A percentile compares a stretch with the other conserved stretches of the same genome.
phyloP scores from a whole-genome alignment of 2,329 filamentous ascomycete genomes.

The Pezicula neosporulosa region DNA sequence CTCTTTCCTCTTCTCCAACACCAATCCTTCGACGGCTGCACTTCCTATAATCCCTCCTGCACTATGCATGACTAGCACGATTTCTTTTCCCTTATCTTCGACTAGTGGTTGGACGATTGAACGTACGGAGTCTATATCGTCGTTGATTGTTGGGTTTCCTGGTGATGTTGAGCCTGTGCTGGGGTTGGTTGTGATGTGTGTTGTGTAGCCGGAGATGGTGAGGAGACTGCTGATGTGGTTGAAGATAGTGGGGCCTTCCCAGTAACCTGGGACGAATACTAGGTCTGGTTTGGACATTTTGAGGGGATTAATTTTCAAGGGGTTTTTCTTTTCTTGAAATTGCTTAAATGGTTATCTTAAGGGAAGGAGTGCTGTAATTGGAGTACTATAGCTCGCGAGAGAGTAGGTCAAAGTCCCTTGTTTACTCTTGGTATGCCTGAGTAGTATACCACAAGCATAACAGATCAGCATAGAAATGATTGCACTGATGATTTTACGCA shows the following conservation, averaged over 20 bases:
- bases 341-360: too few species aligned
- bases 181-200: slow-evolving; percentile 3
- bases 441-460: too few species aligned
- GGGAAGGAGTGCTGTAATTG: too few species aligned
- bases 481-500: too few species aligned
- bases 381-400: too few species aligned
- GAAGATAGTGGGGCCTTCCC: slow-evolving; percentile 20
- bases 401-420: too few species aligned
- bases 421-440: too few species aligned
- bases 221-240: slow-evolving; percentile 7
- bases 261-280: slow-evolving; percentile 22
- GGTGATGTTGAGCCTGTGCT: slow-evolving; percentile 19
- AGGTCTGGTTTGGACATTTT: slow-evolving; percentile 10
- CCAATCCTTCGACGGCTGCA: slow-evolving; percentile 18
- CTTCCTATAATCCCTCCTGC: slow-evolving; percentile 19
- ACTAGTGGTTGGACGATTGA: slow-evolving; percentile 11
- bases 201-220: slow-evolving; percentile 1
- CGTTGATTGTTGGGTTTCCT: slow-evolving; percentile 15
- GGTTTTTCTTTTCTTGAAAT: neutral
- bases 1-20: neutral
- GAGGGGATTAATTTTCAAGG: neutral
- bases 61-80: slow-evolving; percentile 20
- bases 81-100: slow-evolving; percentile 8
- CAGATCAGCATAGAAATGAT: too few species aligned
- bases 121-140: slow-evolving; percentile 19